Evolutionary conservation across 148 eudicot species (phyloP).

Genomic region (Camellia lanceoleosa): DNA sequence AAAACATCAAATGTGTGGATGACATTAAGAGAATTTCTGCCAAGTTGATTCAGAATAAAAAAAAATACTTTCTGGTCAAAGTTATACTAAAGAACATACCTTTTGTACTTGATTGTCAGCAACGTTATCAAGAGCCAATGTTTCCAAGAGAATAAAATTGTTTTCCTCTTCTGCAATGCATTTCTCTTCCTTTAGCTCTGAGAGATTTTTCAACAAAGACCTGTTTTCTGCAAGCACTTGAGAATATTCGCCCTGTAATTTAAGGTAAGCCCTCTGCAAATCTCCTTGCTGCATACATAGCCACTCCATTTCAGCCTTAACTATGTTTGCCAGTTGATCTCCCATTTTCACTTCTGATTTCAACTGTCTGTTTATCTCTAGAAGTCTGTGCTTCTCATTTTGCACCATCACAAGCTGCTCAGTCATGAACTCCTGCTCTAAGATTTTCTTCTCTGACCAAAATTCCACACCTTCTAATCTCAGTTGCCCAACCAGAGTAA

Average conservation of each 20-base stretch:
- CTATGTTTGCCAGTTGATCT: constrained; percentile 32
- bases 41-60: background rate
- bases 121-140: constrained; percentile 33
- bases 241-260: constrained; percentile 37
- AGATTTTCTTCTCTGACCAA: constrained; percentile 35
- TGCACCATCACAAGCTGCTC: constrained; percentile 43
- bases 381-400: constrained; percentile 48
- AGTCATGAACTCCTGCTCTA: constrained; percentile 46
- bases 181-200: constrained; percentile 44
- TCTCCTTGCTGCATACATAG: constrained; percentile 34
- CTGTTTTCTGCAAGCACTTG: constrained; percentile 33
- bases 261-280: constrained; percentile 30
- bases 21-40: background rate
- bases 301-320: constrained; percentile 41
- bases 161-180: constrained; percentile 44
- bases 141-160: constrained; percentile 34
- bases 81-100: too few relatives aligned
- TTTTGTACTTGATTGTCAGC: too few relatives aligned
- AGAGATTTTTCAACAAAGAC: constrained; percentile 35
- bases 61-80: too few relatives aligned
- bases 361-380: constrained; percentile 53
- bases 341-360: constrained; percentile 31
- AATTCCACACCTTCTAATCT: constrained; percentile 50
- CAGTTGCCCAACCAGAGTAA: constrained; percentile 58
- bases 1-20: background rate